phyloP scores from a whole-genome alignment of 345 rosid genomes.

The Aquilaria yunnanensis region DNA sequence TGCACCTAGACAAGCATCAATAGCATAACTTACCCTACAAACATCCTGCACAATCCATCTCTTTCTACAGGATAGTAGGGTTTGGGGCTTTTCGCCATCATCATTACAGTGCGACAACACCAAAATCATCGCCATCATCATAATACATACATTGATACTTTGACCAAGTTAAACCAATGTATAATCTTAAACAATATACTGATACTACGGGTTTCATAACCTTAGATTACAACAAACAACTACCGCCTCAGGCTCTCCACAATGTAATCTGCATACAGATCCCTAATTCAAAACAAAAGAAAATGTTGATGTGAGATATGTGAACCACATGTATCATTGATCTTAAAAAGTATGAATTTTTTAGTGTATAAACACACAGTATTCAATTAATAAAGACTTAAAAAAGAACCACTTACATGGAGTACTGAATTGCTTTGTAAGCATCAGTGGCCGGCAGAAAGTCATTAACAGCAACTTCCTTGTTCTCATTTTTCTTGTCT shows the following conservation, averaged over 20 bases:
- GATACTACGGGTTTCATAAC: no score
- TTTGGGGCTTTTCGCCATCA: no score
- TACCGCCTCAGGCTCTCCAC: conserved; percentile 74
- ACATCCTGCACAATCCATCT: no score
- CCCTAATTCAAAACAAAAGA: conserved; percentile 40
- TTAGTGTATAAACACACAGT: not conserved
- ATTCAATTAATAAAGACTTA: not conserved
- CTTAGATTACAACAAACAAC: not conserved
- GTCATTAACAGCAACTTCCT: conserved; percentile 96
- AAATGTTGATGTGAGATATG: conserved; percentile 2
- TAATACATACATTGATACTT: no score
- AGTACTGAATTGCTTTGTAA: conserved; percentile 75
- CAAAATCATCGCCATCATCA: no score
- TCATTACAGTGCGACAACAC: no score
- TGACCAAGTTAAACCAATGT: no score
- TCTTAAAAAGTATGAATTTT: not conserved
- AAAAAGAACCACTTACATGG: conserved; percentile 51
- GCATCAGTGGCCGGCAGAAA: conserved; percentile 78
- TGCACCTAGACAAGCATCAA: no score
- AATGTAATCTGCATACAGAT: conserved; percentile 80
- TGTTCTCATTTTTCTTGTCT: conserved; percentile 99
- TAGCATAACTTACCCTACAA: no score
- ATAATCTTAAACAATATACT: no score
- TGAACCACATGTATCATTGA: not conserved
- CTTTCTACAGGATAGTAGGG: no score